Conservation (phyloP, 1,139 yeast genomes). For the Scheffersomyces insectosa region DNA sequence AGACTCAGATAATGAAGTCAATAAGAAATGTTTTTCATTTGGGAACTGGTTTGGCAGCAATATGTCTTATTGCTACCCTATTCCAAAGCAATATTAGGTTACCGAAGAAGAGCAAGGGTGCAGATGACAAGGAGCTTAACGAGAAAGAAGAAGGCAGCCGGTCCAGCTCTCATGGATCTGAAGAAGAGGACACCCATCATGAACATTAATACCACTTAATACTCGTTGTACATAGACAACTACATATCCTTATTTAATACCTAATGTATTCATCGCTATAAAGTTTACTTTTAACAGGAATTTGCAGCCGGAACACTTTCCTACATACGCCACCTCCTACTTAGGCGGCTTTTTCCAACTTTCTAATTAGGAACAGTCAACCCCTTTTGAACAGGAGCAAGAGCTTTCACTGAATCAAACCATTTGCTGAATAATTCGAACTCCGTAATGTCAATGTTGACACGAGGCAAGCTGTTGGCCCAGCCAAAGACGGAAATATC, state of each 20-base stretch:
- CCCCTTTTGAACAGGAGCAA: slow-evolving; percentile 43
- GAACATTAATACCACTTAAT: too few relatives aligned
- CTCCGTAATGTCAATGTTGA: slow-evolving; percentile 38
- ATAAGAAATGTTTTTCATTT: slow-evolving; percentile 36
- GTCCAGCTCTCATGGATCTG: neutral
- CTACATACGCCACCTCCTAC: neutral
- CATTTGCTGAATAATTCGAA: slow-evolving; percentile 48
- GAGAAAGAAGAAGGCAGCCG: neutral
- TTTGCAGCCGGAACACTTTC: neutral
- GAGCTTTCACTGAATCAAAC: slow-evolving; percentile 36
- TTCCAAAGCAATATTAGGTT: neutral
- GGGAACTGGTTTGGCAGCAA: slow-evolving; percentile 7
- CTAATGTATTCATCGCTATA: too few relatives aligned
- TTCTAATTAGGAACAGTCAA: slow-evolving; percentile 1
- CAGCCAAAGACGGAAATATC: slow-evolving; percentile 51
- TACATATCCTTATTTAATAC: too few relatives aligned
- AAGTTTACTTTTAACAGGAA: too few relatives aligned
- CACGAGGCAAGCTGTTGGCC: slow-evolving; percentile 17
- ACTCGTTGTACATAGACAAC: too few relatives aligned
- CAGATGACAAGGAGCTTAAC: neutral
- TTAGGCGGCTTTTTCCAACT: neutral
- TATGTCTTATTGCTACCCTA: neutral
- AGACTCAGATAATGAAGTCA: slow-evolving; percentile 28
- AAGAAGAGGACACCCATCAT: too few relatives aligned
- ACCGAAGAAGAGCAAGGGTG: neutral